Conservation (phyloP, 352 stramenopile species). For the Globisporangium nodosum region DNA sequence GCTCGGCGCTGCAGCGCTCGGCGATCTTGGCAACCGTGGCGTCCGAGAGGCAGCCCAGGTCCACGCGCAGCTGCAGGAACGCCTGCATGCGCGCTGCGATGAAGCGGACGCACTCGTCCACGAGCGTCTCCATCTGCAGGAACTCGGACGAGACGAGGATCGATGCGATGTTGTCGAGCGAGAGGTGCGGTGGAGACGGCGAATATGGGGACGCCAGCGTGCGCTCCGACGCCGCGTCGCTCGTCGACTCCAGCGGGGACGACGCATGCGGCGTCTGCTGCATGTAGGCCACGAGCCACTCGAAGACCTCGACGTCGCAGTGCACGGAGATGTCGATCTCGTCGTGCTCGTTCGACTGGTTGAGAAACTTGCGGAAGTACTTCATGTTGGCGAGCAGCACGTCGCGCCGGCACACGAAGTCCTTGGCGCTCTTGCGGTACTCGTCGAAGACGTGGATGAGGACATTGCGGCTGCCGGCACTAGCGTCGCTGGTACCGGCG, state of each 20-base stretch:
- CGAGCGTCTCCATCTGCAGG: conserved; percentile 86
- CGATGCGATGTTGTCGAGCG: conserved; percentile 72
- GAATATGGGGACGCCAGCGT: background rate
- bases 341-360: conserved; percentile 71
- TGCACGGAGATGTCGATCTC: conserved; percentile 92
- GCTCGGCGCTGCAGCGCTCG: conserved; percentile 36
- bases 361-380: conserved; percentile 87
- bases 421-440: conserved; percentile 75
- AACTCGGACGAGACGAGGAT: conserved; percentile 92
- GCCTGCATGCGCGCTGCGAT: conserved; percentile 66
- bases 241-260: background rate
- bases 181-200: conserved; percentile 19
- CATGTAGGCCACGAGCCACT: conserved; percentile 89
- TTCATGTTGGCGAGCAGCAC: conserved; percentile 88
- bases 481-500: background rate
- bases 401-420: conserved; percentile 79
- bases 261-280: conserved; percentile 19
- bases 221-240: background rate
- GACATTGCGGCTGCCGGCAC: conserved; percentile 30
- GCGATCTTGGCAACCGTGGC: conserved; percentile 68
- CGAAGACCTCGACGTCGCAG: conserved; percentile 91
- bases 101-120: conserved; percentile 81
- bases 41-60: conserved; percentile 84
- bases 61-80: conserved; percentile 81
- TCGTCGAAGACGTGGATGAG: conserved; percentile 91